Conservation (phyloP, 192 early-diverging fungal species). For the Mortierella antarctica region DNA sequence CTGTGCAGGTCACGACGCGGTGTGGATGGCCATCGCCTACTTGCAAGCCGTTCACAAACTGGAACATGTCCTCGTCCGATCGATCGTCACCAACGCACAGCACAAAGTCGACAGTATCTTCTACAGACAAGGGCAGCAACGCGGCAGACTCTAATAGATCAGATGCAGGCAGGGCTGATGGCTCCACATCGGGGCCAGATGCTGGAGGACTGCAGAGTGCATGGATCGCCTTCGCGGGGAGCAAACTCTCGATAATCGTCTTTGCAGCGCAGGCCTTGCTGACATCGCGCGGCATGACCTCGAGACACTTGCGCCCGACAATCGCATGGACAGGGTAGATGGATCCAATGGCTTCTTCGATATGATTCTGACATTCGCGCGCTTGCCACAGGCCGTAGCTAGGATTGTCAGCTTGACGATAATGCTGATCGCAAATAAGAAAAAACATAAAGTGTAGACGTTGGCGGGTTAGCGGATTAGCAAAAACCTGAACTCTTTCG, state of each 20-base stretch:
- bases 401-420: conserved; percentile 66
- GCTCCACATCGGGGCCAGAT: background rate
- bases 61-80: conserved; percentile 86
- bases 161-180: conserved; percentile 4
- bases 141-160: too few relatives aligned
- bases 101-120: conserved; percentile 67
- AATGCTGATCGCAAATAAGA: conserved; percentile 57
- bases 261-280: conserved; percentile 71
- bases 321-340: conserved; percentile 79
- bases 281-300: conserved; percentile 78
- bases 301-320: conserved; percentile 74
- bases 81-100: conserved; percentile 81
- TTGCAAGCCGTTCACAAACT: conserved; percentile 63
- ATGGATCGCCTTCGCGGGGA: too few relatives aligned
- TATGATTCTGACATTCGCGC: conserved; percentile 87
- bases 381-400: conserved; percentile 81
- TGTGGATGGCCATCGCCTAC: conserved; percentile 19
- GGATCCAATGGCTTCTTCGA: conserved; percentile 72
- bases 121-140: too few relatives aligned
- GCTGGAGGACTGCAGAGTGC: too few relatives aligned
- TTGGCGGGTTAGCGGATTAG: too few relatives aligned
- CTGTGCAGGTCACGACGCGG: conserved; percentile 63
- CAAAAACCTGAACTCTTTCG: too few relatives aligned
- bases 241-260: conserved; percentile 68
- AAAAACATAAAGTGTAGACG: too few relatives aligned